These are phyloP conservation scores for Tribonema minus DNA, from an alignment of 108 stramenopile genomes.

Conservation along the genomic window DNA sequence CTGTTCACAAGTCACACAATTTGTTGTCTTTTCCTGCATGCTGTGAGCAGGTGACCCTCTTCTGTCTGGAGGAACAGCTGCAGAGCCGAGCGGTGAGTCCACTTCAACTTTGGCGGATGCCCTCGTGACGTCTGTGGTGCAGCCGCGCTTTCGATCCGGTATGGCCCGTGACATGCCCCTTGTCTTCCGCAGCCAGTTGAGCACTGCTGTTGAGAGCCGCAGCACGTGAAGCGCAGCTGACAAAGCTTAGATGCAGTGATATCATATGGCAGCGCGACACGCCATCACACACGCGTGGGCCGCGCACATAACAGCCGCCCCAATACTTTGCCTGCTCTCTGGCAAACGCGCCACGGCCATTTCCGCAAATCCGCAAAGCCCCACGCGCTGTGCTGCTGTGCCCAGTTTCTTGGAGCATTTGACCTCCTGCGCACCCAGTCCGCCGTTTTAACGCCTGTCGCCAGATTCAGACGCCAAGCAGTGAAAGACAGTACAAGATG, in stretches of 20 bases:
- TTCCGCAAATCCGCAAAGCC: too few relatives aligned
- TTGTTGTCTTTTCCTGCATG: neutral
- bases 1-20: neutral
- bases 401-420: too few relatives aligned
- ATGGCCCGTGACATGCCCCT: neutral
- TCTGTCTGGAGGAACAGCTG: slow-evolving; percentile 22
- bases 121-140: neutral
- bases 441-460: too few relatives aligned
- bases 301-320: too few relatives aligned
- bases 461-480: too few relatives aligned
- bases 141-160: neutral
- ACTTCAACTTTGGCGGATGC: neutral
- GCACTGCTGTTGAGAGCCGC: neutral
- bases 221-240: neutral
- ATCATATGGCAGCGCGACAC: neutral
- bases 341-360: too few relatives aligned
- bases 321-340: too few relatives aligned
- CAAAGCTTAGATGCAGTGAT: neutral
- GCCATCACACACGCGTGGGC: too few relatives aligned
- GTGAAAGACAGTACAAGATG: too few relatives aligned
- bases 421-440: too few relatives aligned
- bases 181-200: neutral
- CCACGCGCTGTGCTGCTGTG: too few relatives aligned
- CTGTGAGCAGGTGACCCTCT: slow-evolving; percentile 13
- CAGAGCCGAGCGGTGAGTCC: neutral